phyloP scores from a whole-genome alignment of 176 grass and related monocot genomes.

The Triticum urartu region DNA sequence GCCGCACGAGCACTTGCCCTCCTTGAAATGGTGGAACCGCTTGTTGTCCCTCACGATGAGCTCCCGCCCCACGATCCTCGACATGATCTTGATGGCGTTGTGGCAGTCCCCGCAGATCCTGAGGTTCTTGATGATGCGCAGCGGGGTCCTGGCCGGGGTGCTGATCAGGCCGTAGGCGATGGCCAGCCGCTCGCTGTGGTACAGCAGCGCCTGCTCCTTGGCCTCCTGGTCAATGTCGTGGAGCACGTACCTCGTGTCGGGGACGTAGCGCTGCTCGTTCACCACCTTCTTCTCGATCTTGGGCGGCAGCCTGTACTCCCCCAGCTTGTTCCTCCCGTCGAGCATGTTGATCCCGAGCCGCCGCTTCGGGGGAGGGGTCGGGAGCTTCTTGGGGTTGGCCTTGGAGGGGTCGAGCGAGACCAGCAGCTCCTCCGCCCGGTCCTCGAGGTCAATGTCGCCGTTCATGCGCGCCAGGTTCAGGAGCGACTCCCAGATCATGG shows the following conservation, averaged over 20 bases:
- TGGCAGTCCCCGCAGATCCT: constrained; percentile 92
- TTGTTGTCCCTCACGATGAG: constrained; percentile 92
- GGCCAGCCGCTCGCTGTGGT: constrained; percentile 85
- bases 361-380: constrained; percentile 69
- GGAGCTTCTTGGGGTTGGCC: constrained; percentile 46
- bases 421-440: constrained; percentile 58
- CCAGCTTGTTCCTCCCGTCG: constrained; percentile 81
- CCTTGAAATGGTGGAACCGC: constrained; percentile 91
- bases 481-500: constrained; percentile 61
- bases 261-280: constrained; percentile 78
- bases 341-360: constrained; percentile 84
- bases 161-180: constrained; percentile 88
- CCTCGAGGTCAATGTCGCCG: constrained; percentile 86
- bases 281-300: constrained; percentile 82
- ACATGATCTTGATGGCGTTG: constrained; percentile 94
- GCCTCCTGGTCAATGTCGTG: constrained; percentile 91
- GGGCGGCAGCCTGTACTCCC: constrained; percentile 68
- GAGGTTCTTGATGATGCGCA: constrained; percentile 88
- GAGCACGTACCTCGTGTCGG: constrained; percentile 84
- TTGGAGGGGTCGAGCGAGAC: constrained; percentile 63
- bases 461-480: constrained; percentile 64
- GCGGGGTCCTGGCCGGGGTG: constrained; percentile 79
- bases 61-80: constrained; percentile 83
- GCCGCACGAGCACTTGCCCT: constrained; percentile 84
- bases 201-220: constrained; percentile 85